phyloP scores from a whole-genome alignment of 768 basidiomycete species.

The Trametes gibbosa region DNA sequence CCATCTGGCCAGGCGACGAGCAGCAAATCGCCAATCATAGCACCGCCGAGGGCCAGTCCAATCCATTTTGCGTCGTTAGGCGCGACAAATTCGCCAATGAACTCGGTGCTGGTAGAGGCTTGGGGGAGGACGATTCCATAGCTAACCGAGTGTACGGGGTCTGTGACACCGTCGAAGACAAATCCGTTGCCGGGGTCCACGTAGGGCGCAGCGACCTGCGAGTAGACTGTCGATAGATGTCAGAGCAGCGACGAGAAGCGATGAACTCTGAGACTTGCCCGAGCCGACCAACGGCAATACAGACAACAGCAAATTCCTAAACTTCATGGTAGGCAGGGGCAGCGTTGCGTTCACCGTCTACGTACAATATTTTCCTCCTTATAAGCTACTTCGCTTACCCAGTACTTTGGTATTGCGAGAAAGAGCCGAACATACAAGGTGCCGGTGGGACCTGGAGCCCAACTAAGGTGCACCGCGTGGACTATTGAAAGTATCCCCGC shows the following conservation, averaged over 20 bases:
- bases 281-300: slow-evolving; percentile 40
- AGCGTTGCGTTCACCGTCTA: background rate
- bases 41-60: slow-evolving; percentile 50
- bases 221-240: slow-evolving; percentile 32
- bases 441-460: background rate
- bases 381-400: background rate
- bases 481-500: slow-evolving; percentile 10
- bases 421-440: slow-evolving; percentile 15
- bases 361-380: background rate
- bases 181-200: slow-evolving; percentile 56
- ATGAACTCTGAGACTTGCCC: slow-evolving; percentile 30
- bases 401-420: slow-evolving; percentile 12
- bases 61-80: slow-evolving; percentile 56
- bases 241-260: background rate
- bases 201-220: slow-evolving; percentile 44
- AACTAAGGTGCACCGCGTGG: slow-evolving; percentile 6
- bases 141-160: slow-evolving; percentile 32
- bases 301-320: slow-evolving; percentile 28
- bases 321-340: slow-evolving; percentile 17
- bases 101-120: slow-evolving; percentile 45
- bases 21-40: slow-evolving; percentile 55
- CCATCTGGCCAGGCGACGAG: slow-evolving; percentile 61
- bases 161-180: slow-evolving; percentile 41
- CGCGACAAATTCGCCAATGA: slow-evolving; percentile 61
- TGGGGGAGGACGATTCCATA: slow-evolving; percentile 56